These are phyloP conservation scores for Cladophialophora psammophila DNA, from an alignment of 2,329 filamentous ascomycete genomes.

Conservation along the genomic window DNA sequence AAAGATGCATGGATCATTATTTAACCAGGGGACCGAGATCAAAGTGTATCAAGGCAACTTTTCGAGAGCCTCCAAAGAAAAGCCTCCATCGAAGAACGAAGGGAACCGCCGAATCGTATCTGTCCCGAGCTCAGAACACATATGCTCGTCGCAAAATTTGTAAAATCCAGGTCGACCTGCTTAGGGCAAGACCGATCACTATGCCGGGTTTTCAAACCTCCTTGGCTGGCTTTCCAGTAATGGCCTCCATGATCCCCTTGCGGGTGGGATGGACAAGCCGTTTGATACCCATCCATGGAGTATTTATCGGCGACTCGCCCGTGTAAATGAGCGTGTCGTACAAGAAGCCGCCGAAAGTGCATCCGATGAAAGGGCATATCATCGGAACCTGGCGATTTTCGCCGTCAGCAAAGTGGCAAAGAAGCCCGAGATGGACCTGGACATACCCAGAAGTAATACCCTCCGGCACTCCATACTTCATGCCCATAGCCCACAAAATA, in stretches of 20 bases:
- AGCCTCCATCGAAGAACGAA: background rate
- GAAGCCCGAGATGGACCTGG: background rate
- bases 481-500: conserved; percentile 68
- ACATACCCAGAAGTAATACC: conserved; percentile 70
- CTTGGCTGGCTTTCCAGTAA: conserved; percentile 33
- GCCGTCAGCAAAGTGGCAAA: conserved; percentile 10
- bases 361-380: conserved; percentile 69
- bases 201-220: conserved; percentile 24
- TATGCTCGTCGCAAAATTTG: background rate
- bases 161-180: background rate
- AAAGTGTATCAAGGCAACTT: background rate
- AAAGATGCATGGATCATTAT: background rate
- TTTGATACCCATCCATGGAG: conserved; percentile 65
- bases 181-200: background rate
- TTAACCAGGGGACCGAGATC: background rate
- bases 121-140: background rate
- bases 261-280: conserved; percentile 48
- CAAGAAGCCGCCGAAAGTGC: conserved; percentile 64
- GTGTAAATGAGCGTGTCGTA: conserved; percentile 70
- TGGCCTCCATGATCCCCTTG: conserved; percentile 35
- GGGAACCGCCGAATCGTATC: background rate
- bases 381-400: conserved; percentile 63
- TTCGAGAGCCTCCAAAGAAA: background rate
- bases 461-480: conserved; percentile 64
- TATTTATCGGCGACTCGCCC: conserved; percentile 70